Base-by-base conservation (phyloP, 306 rosid genomes). In the Dryas drummondii region DNA sequence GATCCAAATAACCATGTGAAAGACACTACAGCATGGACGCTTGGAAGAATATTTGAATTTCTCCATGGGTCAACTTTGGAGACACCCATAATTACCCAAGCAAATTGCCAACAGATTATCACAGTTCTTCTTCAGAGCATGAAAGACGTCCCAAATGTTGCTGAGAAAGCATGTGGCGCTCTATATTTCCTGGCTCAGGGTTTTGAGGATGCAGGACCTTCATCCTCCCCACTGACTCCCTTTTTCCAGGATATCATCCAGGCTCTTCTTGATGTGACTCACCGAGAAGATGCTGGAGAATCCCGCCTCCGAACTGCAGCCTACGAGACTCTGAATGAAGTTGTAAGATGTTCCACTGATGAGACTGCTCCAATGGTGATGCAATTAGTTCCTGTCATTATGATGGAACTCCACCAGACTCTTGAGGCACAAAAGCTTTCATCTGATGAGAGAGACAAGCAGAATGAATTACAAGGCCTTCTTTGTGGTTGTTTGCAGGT, bases 401-500 rank as follows among this genome's bases (percentile, higher is more conserved):
- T 91, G 92, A 16, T 70, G 78, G 96, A 93, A 83, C 91, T 93
- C 70, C 92, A 89, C 81, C 85, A 91, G 75, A 93, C 98, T 57
- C 91, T 93, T 74, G 93, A 86, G 74, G 90, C 60, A 0, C 98
- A 89, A 77, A 83, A 77, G 79, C 86, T 81, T 26, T 82, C 96
- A 19, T 76, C 96, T 48, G 98, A 91, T 19, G 98, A 91, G 84
- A 83, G 87, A 60, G 87, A 83, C 63, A 83, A 75, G 80, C 98
- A 87, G 71, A 90, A 87, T 82, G 98, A 93, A 86, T 79, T 93
- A 55, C 98, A 93, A 77, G 98, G 98, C 44, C 88, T 93, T 80
- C 96, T 93, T n/a, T 93, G 98, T 44, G 98, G 98, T 79, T 93
- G 98, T 81, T 79, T 93, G 89, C 98, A 93, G 80, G 98, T 93